Evolutionary conservation across 2,329 filamentous ascomycete species (phyloP).

Genomic region (Fusarium keratoplasticum): DNA sequence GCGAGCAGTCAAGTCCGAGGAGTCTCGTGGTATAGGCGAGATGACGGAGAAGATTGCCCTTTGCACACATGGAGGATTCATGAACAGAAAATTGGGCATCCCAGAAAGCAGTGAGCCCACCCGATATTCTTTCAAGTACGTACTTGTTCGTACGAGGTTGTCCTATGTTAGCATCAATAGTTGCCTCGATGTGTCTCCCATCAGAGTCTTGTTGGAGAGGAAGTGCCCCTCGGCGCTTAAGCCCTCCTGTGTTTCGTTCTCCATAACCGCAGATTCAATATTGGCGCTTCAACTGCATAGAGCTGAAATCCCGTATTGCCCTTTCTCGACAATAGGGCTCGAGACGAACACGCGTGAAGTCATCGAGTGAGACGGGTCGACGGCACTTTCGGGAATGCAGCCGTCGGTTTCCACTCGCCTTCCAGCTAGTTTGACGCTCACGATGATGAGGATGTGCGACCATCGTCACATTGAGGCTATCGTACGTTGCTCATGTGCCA

Average conservation of each 20-base stretch:
- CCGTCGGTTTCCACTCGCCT: slow-evolving; percentile 26
- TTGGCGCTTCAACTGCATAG: not conserved
- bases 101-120: not conserved
- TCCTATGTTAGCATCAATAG: not conserved
- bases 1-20: not conserved
- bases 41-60: not conserved
- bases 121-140: not conserved
- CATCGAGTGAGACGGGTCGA: not conserved
- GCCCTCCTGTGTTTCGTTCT: not conserved
- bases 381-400: slow-evolving; percentile 35
- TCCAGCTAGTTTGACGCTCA: slow-evolving; percentile 6
- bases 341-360: not conserved
- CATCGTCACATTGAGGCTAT: slow-evolving; percentile 16
- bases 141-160: not conserved
- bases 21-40: slow-evolving; percentile 1
- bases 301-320: not conserved
- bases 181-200: not conserved
- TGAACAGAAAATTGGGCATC: slow-evolving; percentile 7
- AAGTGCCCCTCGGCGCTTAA: not conserved
- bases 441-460: slow-evolving; percentile 5
- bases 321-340: not conserved
- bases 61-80: not conserved
- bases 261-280: not conserved
- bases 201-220: not conserved
- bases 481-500: slow-evolving; percentile 26